Evolutionary conservation across 2,329 filamentous ascomycete genomes (phyloP), one percentile per base, ranked within the genome.

Genomic region (Talaromyces atroroseus): DNA sequence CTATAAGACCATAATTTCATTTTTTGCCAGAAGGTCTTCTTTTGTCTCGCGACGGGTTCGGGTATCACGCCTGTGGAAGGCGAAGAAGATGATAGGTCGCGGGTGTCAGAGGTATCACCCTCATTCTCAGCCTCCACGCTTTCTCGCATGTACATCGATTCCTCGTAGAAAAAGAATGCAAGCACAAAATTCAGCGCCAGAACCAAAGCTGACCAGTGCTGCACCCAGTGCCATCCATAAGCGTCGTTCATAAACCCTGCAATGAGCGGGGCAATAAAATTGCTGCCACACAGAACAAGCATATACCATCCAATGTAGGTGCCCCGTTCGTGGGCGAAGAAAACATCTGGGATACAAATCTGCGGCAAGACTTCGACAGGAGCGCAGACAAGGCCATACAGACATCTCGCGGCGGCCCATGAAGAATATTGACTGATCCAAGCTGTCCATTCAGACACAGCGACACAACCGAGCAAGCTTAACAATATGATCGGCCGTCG

Each of bases 81-180:
- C n/a, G 52, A 54, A 32, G 58, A 38, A 16, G 32, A 47, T n/a
- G 26, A 40, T 10, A 52, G 64, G 16, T 48, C 57, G 40, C 48
- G 44, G 32, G 24, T 55, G n/a, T 44, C 58, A 3, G 38, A 60
- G n/a, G 59, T 24, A 40, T 64, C 61, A 26, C 65, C 60, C 20
- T 65, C 23, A 6, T 58, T 54, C 24, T 58, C 56, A 29, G 26
- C 71, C 47, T 71, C 69, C 50, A 68, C 53, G 6, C 70, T 71
- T 5, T 65, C 55, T 12, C 78, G 75, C 51, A 72, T 66, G 63
- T 79, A 83, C 64, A 81, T 84, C 5, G 82, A 83, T 66, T 85
- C 82, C 65, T 85, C 82, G 73, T 83, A 78, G 65, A 80, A 78
- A 62, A 85, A 80, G 69, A 82, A 83, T 1, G 80, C 67, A 60